phyloP scores from a whole-genome alignment of 495 filamentous ascomycete species.

The Evernia prunastri region DNA sequence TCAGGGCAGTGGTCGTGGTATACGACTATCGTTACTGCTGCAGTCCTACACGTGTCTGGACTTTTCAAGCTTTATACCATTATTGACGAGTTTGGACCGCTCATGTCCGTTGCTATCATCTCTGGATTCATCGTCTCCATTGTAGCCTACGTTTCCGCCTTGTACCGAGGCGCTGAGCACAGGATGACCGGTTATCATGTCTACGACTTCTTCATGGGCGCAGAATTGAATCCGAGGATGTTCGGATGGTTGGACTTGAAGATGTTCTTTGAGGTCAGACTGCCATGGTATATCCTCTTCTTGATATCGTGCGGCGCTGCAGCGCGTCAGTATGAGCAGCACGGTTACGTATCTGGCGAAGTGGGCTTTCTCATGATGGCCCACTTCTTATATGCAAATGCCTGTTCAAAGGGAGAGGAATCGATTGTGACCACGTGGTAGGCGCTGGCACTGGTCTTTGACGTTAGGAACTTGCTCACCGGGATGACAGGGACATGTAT shows the following conservation, averaged over 20 bases:
- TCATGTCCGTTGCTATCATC: conserved; percentile 84
- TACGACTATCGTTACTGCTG: conserved; percentile 63
- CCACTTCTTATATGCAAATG: conserved; percentile 93
- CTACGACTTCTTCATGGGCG: conserved; percentile 99
- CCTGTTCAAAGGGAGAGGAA: conserved; percentile 94
- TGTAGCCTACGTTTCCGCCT: conserved; percentile 76
- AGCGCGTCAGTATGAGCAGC: conserved; percentile 78
- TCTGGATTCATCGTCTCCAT: conserved; percentile 76
- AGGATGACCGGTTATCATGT: conserved; percentile 87
- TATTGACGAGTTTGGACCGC: conserved; percentile 89
- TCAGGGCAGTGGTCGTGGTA: conserved; percentile 84
- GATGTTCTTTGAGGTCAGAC: conserved; percentile 98
- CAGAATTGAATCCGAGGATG: conserved; percentile 92
- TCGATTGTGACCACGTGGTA: conserved; percentile 86
- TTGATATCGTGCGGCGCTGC: conserved; percentile 70
- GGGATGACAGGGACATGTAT: conserved; percentile 73
- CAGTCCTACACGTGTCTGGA: conserved; percentile 67
- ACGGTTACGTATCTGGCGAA: conserved; percentile 88
- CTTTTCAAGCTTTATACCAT: conserved; percentile 88
- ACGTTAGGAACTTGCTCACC: conserved; percentile 8
- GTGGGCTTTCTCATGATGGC: conserved; percentile 85
- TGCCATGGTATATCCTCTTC: conserved; percentile 94
- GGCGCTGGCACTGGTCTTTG: conserved; percentile 19
- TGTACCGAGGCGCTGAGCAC: conserved; percentile 72
- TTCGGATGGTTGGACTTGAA: conserved; percentile 94